phyloP scores from a whole-genome alignment of 129 eudicot genomes.

The Flaveria brownii region DNA sequence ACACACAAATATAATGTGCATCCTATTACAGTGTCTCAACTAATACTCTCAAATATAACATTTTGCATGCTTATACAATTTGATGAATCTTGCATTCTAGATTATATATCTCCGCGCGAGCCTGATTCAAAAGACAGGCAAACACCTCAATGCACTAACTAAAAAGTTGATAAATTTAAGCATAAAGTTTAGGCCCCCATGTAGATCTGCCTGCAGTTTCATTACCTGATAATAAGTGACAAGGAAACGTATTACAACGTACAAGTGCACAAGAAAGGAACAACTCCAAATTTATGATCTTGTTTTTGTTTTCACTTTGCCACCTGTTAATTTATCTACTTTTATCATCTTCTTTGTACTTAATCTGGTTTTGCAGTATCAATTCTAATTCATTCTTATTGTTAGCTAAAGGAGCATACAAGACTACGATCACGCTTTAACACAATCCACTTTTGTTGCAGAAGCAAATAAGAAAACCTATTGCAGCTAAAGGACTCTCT shows the following conservation, averaged over 20 bases:
- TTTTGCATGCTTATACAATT: background rate
- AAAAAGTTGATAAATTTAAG: background rate
- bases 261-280: background rate
- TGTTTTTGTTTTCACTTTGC: background rate
- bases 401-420: background rate
- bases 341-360: background rate
- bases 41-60: background rate
- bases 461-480: background rate
- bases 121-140: background rate
- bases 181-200: background rate
- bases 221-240: background rate
- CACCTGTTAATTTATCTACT: slow-evolving; percentile 2
- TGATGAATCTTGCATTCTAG: background rate
- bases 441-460: background rate
- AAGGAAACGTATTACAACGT: background rate
- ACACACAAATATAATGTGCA: background rate
- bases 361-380: background rate
- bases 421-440: background rate
- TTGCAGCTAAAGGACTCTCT: background rate
- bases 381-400: background rate
- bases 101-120: background rate
- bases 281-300: background rate
- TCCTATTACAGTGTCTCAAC: background rate
- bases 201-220: background rate
- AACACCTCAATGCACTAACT: background rate